Base-by-base conservation (phyloP, 306 rosid genomes). In the Carpinus viminea region DNA sequence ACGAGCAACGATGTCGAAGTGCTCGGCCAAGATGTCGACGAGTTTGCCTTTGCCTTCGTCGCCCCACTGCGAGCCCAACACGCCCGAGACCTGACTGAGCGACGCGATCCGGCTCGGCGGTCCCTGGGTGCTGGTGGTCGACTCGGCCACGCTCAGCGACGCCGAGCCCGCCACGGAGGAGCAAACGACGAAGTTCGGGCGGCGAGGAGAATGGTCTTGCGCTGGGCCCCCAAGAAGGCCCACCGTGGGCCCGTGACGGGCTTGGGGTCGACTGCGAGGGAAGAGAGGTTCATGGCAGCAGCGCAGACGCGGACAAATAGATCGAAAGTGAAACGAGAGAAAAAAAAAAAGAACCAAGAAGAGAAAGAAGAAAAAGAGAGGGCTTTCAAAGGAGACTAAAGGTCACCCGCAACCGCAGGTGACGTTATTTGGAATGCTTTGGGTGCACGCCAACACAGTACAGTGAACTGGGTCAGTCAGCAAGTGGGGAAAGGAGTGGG, bases 41-140 rank as follows among this genome's bases (percentile, higher is more conserved):
- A 95, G 94, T 65, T 95, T 95, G 38, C 99, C 99, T 77, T 95
- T 95, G 47, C 99, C 99, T 86, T 95, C 99, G 70, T 95, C 99
- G 1, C 99, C 98, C 98, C 98, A 95, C 73, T 95, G 99, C 83
- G 94, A 86, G 36, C 99, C 98, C 74, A 93, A 76, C 16, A 95
- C 99, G 11, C 94, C 98, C 0, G 99, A 93, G 0, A 95, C 94
- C 80, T 93, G 98, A 68, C 92, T 90, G 5, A 93, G 88, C 0
- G 96, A 86, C 52, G 75, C 97, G 81, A 95, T 93, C 51, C 94
- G 93, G 46, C 69, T 43, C 34, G 60, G 53, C 41, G 41, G 47
- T 6, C 70, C 74, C 11, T 77, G 74, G 24, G 15, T 59, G 52
- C 46, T 65, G 43, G 50, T 65, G 43, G 84, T 48, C 24, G 88